A percentile compares a stretch with the other conserved stretches of the same genome.
These are phyloP conservation scores for Zymoseptoria passerinii DNA, from an alignment of 2,329 filamentous ascomycete genomes.

Conservation along the genomic window DNA sequence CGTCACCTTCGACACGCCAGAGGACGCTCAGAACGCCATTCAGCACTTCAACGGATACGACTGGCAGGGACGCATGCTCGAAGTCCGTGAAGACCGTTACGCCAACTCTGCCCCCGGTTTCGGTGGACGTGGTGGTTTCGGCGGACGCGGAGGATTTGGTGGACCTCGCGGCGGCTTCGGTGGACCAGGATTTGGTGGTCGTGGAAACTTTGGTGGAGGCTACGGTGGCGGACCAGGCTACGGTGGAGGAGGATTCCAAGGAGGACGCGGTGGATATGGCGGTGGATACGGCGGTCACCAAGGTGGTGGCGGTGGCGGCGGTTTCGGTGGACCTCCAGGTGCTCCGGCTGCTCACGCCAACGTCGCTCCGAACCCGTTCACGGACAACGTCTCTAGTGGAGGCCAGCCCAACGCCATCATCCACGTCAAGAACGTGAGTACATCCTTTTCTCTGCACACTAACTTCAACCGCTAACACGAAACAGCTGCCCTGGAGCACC, in stretches of 20 bases:
- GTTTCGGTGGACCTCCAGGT: constrained; percentile 37
- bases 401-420: constrained; percentile 77
- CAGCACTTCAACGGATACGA: constrained; percentile 98
- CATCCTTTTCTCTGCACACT: not conserved
- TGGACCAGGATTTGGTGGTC: constrained; percentile 27
- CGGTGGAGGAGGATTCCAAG: constrained; percentile 43
- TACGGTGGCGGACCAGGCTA: constrained; percentile 53
- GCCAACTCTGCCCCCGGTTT: constrained; percentile 50
- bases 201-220: constrained; percentile 28
- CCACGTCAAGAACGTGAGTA: constrained; percentile 91
- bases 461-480: constrained; percentile 24
- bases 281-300: constrained; percentile 42
- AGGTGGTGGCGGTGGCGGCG: constrained; percentile 50
- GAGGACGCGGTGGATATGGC: constrained; percentile 41
- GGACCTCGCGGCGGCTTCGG: constrained; percentile 36
- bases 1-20: constrained; percentile 88
- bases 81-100: constrained; percentile 94
- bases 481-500: constrained; percentile 91
- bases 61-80: constrained; percentile 87
- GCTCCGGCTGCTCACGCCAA: constrained; percentile 40
- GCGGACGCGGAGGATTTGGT: constrained; percentile 35
- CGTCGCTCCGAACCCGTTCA: constrained; percentile 74
- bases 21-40: constrained; percentile 93
- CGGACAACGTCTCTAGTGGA: constrained; percentile 80
- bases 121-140: constrained; percentile 31